Conservation (phyloP, 495 filamentous ascomycete species). For the Amphirosellinia nigrospora region DNA sequence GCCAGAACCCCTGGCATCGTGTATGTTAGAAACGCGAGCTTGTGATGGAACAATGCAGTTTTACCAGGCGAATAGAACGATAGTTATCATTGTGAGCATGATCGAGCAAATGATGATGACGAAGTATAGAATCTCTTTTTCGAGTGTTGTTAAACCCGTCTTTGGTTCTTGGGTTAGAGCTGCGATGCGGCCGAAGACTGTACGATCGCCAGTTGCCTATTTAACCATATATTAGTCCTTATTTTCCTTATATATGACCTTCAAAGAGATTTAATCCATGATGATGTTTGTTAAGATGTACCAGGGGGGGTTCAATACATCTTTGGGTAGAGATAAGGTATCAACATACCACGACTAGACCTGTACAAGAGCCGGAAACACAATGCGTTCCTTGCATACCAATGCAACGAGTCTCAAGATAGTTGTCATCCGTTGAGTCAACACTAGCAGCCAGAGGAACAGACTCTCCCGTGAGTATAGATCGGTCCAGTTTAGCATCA, state of each 20-base stretch:
- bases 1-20: conserved; percentile 60
- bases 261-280: background rate
- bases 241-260: too few species aligned
- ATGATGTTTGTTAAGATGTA: background rate
- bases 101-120: conserved; percentile 67
- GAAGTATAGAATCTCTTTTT: conserved; percentile 71
- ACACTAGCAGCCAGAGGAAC: conserved; percentile 64
- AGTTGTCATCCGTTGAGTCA: conserved; percentile 70
- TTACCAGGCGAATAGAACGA: conserved; percentile 66
- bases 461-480: conserved; percentile 71
- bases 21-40: conserved; percentile 17
- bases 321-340: background rate
- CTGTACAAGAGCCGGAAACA: conserved; percentile 67
- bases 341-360: conserved; percentile 59
- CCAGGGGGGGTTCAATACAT: background rate
- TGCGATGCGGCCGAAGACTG: conserved; percentile 73
- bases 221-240: background rate
- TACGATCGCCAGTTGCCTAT: conserved; percentile 54
- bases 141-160: conserved; percentile 66
- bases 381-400: conserved; percentile 76
- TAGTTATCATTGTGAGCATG: conserved; percentile 58
- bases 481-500: conserved; percentile 74
- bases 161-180: conserved; percentile 68
- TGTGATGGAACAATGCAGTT: conserved; percentile 19
- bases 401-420: conserved; percentile 74